phyloP scores from a whole-genome alignment of 2,329 filamentous ascomycete species.

The Phyllosticta citriasiana region DNA sequence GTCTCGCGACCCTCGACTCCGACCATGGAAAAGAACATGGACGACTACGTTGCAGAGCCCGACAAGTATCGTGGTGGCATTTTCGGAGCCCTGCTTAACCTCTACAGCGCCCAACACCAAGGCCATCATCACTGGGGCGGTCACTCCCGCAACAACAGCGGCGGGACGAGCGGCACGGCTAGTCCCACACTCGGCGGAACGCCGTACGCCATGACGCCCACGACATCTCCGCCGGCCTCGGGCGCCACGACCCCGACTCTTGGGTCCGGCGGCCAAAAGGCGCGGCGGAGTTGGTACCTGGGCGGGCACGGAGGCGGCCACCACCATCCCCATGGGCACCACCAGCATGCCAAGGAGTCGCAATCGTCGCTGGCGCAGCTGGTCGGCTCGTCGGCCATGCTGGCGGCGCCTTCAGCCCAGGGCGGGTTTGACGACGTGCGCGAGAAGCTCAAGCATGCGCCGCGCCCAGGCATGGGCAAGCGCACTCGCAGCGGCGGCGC shows the following conservation, averaged over 20 bases:
- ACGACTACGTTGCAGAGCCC: conserved; percentile 57
- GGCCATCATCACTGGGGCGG: background rate
- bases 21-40: conserved; percentile 38
- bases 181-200: conserved; percentile 6
- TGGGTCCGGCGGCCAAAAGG: conserved; percentile 14
- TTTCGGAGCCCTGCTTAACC: conserved; percentile 60
- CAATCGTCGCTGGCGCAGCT: conserved; percentile 33
- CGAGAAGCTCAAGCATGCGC: conserved; percentile 28
- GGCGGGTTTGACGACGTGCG: conserved; percentile 32
- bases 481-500: conserved; percentile 27
- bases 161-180: conserved; percentile 1
- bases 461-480: conserved; percentile 26
- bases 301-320: background rate
- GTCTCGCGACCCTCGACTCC: conserved; percentile 41
- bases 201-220: conserved; percentile 24
- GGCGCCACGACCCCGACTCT: conserved; percentile 31
- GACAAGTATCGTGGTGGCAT: conserved; percentile 63
- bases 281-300: conserved; percentile 8
- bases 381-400: conserved; percentile 34
- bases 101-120: conserved; percentile 38
- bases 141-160: conserved; percentile 1
- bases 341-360: conserved; percentile 25
- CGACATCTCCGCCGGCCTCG: conserved; percentile 32
- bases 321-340: conserved; percentile 26
- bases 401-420: conserved; percentile 30